Base-by-base conservation (phyloP, 148 eudicot genomes). In the Silene uniflora region DNA sequence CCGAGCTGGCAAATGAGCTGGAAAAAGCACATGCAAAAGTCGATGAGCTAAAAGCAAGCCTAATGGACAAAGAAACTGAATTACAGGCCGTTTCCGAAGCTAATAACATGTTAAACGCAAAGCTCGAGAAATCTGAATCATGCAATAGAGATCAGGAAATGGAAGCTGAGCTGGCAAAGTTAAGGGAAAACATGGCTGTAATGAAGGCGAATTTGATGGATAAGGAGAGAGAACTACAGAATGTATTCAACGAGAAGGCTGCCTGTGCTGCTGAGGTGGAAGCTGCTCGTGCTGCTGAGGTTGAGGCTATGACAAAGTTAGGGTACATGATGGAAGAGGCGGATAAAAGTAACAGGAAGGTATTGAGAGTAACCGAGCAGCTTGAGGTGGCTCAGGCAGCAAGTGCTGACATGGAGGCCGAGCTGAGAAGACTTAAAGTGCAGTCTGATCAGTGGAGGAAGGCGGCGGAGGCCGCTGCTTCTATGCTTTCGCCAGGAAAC, bases 391-490 rank as follows among this genome's bases (percentile, higher is more conserved):
- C 86, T 10, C 89, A 89, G 49, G 84, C 80, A 6, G 84, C 79
- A 2, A 86, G 79, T 73, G 82, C 86, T n/a, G 97, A 91, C 58
- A 79, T 90, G 87, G 98, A 94, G 79, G 86, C 88, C 0, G 97
- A 94, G 85, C 66, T 94, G 23, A 89, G 91, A 71, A 87, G 81
- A 89, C 79, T 91, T 10, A 94, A 86, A 75, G 91, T 94, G 73
- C 97, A 91, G 81, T 83, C 93, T 4, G 90, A 88, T 67, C 98
- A 94, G 72, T 94, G 97, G 97, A 84, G 98, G 75, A 94, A 94
- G 71, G 98, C 98, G 14, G 98, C 98, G 25, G 98, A 94, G 77
- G 97, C 91, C 27, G 98, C 98, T 72, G 91, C 97, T 7, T 68
- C 97, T 9, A 91, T 93, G 86, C 85, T 93, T 23, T 85, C 91